Conservation (phyloP, 805 yeast species). For the Starmerella roubikii region DNA sequence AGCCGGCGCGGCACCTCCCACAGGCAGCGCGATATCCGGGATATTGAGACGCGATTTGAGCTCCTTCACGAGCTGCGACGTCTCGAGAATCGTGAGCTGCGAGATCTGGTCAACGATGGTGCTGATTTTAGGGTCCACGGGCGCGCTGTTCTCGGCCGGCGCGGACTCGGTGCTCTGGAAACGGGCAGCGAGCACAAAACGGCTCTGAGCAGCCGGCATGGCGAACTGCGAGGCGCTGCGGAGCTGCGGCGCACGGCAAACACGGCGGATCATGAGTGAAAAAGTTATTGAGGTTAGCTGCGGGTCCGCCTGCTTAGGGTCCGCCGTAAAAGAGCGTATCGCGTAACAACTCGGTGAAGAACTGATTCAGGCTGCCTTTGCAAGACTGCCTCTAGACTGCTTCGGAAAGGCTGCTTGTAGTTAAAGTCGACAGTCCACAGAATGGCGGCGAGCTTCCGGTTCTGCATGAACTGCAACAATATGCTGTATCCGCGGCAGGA, state of each 20-base stretch:
- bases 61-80: conserved; percentile 73
- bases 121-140: conserved; percentile 76
- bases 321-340: too few species aligned
- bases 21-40: conserved; percentile 83
- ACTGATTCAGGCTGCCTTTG: too few species aligned
- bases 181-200: conserved; percentile 19
- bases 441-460: conserved; percentile 83
- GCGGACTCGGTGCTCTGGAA: conserved; percentile 30
- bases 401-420: too few species aligned
- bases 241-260: conserved; percentile 3
- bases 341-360: too few species aligned
- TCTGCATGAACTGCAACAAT: conserved; percentile 93
- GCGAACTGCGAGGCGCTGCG: not conserved
- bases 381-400: too few species aligned
- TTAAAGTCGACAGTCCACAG: too few species aligned
- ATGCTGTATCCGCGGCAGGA: conserved; percentile 98
- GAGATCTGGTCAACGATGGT: conserved; percentile 84
- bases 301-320: too few species aligned
- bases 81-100: conserved; percentile 79
- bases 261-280: conserved; percentile 7
- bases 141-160: conserved; percentile 24
- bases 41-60: conserved; percentile 63
- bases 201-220: conserved; percentile 3
- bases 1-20: conserved; percentile 45
- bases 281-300: too few species aligned